phyloP scores from a whole-genome alignment of 2,329 filamentous ascomycete genomes.

The Trichoderma oligosporum region DNA sequence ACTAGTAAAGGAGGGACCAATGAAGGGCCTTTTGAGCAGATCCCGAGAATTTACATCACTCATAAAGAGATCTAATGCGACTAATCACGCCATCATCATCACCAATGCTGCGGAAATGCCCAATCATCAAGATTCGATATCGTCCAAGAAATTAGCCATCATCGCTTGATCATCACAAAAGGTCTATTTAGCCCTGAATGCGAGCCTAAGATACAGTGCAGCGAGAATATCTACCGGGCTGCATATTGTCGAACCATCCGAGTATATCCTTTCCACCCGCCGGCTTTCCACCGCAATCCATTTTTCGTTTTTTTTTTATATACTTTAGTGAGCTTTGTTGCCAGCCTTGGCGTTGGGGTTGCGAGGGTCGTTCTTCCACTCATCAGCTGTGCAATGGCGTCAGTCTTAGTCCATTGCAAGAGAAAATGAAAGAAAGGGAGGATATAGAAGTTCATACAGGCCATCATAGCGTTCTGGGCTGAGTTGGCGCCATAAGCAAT shows the following conservation, averaged over 20 bases:
- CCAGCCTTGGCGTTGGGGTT: constrained; percentile 62
- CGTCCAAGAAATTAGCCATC: too few relatives aligned
- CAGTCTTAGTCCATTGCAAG: constrained; percentile 24
- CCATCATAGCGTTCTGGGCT: constrained; percentile 70
- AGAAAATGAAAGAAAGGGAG: not conserved
- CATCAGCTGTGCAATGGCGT: constrained; percentile 60
- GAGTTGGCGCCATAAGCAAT: constrained; percentile 91
- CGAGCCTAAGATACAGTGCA: constrained; percentile 43
- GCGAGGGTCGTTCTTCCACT: constrained; percentile 96
- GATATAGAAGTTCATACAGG: constrained; percentile 53
- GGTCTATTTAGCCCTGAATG: constrained; percentile 35
- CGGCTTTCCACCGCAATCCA: constrained; percentile 21
- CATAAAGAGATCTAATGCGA: too few relatives aligned
- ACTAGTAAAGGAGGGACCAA: too few relatives aligned
- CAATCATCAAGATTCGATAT: not conserved
- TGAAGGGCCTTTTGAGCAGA: too few relatives aligned
- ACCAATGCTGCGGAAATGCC: not conserved
- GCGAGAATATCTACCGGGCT: constrained; percentile 1
- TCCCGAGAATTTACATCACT: too few relatives aligned
- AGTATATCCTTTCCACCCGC: constrained; percentile 28
- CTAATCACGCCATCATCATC: not conserved
- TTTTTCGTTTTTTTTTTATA: not conserved
- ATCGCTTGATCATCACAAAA: constrained; percentile 23
- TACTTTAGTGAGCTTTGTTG: constrained; percentile 42
- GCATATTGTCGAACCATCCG: constrained; percentile 27